Base-by-base conservation (phyloP, 352 stramenopile genomes). In the Phytophthora pistaciae region DNA sequence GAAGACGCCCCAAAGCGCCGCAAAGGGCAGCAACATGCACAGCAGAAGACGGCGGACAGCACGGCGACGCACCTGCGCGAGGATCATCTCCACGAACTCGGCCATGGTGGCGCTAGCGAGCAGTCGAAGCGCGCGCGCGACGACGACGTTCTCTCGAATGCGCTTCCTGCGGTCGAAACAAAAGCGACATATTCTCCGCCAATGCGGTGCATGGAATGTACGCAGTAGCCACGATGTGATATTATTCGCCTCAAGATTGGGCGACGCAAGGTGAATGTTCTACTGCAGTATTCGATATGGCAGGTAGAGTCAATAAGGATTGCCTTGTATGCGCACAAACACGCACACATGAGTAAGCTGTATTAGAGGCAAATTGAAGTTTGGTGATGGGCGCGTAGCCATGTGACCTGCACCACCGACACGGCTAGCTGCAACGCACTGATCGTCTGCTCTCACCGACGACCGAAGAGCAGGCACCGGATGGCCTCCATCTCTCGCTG, bases 41-140 rank as follows among this genome's bases (percentile, higher is more conserved):
- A 42, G 23, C 18, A 54, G 31, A 60, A 36, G 16, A 53, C 8
- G 33, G 20, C 8, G 38, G 25, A 20, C 27, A 57, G 31, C 9
- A 52, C 8, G 27, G 67, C 9, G 36, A 68, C 69, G 56, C 55
- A 94, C 88, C 83, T 95, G 88, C 38, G 88, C 88, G 58, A 95
- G 82, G 57, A 95, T 93, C 75, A 90, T 89, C 75, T 95, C 88
- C 29, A 93, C 83, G 56, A 95, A 91, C 74, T 95, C 86, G 53
- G 86, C 76, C 88, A 95, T 95, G 58, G 59, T 63, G 49, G 13
- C 64, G 40, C 40, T 20, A 60, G 57, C 5, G 38, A 44, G 11
- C 25, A 20, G 27, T 52, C 50, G 50, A 49, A 27, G 40, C 46
- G 40, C 46, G 18, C 57, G 29, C 36, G 50, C 44, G 44, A 25